Percentiles rank a stretch among this genome's conserved stretches.
Conservation (phyloP, 306 rosid genomes). For the Rosa chinensis region DNA sequence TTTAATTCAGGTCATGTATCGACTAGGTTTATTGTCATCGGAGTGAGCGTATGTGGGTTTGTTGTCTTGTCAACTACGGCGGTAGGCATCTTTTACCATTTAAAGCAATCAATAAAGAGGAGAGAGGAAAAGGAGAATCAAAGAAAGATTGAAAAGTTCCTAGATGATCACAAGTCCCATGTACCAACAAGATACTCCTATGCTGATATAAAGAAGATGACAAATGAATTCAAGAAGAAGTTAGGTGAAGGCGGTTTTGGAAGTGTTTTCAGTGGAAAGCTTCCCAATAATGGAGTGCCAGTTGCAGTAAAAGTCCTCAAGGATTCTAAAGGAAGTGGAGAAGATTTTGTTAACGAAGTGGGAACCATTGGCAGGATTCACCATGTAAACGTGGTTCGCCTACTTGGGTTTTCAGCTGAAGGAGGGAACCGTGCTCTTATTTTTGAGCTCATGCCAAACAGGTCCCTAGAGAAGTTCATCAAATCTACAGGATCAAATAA, state of each 20-base stretch:
- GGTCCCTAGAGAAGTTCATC: slow-evolving; percentile 33
- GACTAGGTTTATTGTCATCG: background rate
- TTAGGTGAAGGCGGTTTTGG: slow-evolving; percentile 45
- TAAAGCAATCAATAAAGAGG: background rate
- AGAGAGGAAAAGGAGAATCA: slow-evolving; percentile 23
- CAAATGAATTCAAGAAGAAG: slow-evolving; percentile 31
- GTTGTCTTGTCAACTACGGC: background rate
- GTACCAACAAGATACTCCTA: slow-evolving; percentile 44
- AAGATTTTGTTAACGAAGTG: slow-evolving; percentile 29
- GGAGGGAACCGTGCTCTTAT: slow-evolving; percentile 36
- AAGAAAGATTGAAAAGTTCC: slow-evolving; percentile 36
- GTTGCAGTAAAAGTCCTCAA: background rate
- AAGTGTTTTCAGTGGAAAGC: slow-evolving; percentile 31
- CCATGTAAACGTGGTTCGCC: slow-evolving; percentile 45
- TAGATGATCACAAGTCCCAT: slow-evolving; percentile 36
- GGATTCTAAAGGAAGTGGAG: slow-evolving; percentile 8
- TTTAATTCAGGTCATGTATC: background rate
- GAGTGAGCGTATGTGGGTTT: background rate
- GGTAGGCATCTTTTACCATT: background rate
- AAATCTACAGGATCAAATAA: too few relatives aligned
- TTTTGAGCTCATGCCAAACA: slow-evolving; percentile 36
- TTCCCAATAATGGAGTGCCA: background rate
- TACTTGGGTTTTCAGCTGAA: slow-evolving; percentile 47
- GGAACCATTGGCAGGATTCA: slow-evolving; percentile 42
- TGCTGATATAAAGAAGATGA: slow-evolving; percentile 37